Conservation (phyloP, 2,329 filamentous ascomycete genomes). For the Mollisiaceae sp. region DNA sequence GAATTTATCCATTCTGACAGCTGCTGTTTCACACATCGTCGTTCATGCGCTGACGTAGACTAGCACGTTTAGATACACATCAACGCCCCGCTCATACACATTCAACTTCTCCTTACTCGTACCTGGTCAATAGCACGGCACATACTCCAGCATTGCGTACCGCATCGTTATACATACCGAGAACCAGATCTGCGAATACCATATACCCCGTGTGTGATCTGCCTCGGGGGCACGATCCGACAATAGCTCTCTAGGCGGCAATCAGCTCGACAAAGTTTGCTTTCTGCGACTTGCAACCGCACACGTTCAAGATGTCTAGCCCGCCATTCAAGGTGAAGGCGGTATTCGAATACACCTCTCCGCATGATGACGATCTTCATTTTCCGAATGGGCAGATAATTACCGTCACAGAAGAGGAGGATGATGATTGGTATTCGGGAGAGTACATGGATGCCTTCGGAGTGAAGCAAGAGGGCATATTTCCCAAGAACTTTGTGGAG, state of each 20-base stretch:
- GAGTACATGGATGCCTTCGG: conserved; percentile 82
- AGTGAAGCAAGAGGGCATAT: conserved; percentile 80
- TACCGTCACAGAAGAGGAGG: conserved; percentile 90
- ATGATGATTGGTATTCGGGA: conserved; percentile 91
- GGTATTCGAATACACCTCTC: conserved; percentile 90
- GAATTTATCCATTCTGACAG: conserved; percentile 31
- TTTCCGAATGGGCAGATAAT: conserved; percentile 89
- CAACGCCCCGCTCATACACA: conserved; percentile 36
- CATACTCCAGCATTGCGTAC: conserved; percentile 18
- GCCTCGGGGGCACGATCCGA: conserved; percentile 26
- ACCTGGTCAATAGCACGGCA: conserved; percentile 32
- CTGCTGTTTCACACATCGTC: conserved; percentile 33
- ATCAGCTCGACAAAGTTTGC: conserved; percentile 26
- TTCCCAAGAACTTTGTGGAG: conserved; percentile 97
- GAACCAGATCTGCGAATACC: conserved; percentile 23
- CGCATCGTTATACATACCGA: conserved; percentile 12
- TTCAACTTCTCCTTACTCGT: conserved; percentile 23
- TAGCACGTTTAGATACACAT: conserved; percentile 38
- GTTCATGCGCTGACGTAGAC: conserved; percentile 42
- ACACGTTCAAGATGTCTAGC: conserved; percentile 63
- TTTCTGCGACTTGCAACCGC: conserved; percentile 39
- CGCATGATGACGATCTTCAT: conserved; percentile 92
- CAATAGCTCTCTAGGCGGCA: conserved; percentile 33
- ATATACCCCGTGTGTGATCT: conserved; percentile 22
- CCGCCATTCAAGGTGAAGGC: conserved; percentile 92